Evolutionary conservation across 1,284 basidiomycete species (phyloP).

Genomic region (Puccinia horiana): DNA sequence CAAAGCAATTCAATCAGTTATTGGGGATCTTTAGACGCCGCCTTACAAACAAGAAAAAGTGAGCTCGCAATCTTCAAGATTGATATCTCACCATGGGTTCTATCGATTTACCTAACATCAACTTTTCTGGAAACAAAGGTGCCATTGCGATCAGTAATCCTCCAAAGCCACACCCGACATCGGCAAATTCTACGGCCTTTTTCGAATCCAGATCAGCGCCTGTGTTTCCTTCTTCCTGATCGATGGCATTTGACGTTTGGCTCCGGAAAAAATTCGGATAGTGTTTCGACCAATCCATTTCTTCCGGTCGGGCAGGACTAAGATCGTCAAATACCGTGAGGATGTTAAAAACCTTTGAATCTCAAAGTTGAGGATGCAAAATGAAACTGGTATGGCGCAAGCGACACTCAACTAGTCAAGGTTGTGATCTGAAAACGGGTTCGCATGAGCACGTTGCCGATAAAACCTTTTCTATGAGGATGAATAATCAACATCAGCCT

Average conservation of each 20-base stretch:
- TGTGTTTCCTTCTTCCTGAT: constrained; percentile 56
- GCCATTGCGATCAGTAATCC: constrained; percentile 88
- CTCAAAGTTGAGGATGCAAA: not conserved
- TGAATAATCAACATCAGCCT: not conserved
- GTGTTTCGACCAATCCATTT: constrained; percentile 81
- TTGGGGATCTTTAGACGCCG: not conserved
- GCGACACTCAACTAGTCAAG: constrained; percentile 69
- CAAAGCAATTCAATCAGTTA: constrained; percentile 4
- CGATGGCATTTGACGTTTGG: constrained; percentile 51
- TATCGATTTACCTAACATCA: constrained; percentile 77
- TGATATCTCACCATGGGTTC: not conserved
- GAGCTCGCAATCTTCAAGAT: not conserved
- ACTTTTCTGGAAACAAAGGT: constrained; percentile 82
- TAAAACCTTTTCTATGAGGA: constrained; percentile 85
- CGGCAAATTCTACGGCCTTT: constrained; percentile 83
- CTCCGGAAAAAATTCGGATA: constrained; percentile 71
- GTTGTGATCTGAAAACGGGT: constrained; percentile 94
- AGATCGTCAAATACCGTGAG: not conserved
- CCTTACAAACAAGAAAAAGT: not conserved
- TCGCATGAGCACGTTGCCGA: constrained; percentile 94
- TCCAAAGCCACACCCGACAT: constrained; percentile 97
- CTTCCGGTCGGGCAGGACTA: constrained; percentile 72
- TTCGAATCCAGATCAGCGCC: not conserved
- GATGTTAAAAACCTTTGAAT: not conserved
- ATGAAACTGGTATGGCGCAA: not conserved